Conservation (phyloP, 345 rosid genomes). For the Aurinia saxatilis region DNA sequence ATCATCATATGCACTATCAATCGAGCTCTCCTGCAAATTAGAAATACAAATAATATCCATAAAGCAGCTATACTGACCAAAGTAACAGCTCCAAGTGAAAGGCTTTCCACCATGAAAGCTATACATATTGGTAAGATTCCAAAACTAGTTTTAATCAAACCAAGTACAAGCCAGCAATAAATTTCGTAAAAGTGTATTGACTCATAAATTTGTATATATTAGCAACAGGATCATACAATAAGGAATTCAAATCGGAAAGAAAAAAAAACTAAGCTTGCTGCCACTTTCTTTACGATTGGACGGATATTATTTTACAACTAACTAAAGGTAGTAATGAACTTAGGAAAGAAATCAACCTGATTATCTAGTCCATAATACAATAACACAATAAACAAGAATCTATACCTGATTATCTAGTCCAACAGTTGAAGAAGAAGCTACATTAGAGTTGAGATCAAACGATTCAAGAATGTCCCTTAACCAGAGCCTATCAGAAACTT, state of each 20-base stretch:
- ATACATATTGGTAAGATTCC: not conserved
- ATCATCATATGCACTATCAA: constrained; percentile 34
- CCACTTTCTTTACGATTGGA: not conserved
- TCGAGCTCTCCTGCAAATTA: constrained; percentile 35
- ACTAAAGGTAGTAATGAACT: not conserved
- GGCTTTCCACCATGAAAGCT: not conserved
- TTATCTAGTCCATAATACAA: not conserved
- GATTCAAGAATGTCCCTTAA: constrained; percentile 35
- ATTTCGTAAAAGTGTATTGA: too few relatives aligned
- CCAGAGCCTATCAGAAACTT: constrained; percentile 70
- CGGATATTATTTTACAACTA: not conserved
- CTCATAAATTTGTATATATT: too few relatives aligned
- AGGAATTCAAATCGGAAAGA: too few relatives aligned
- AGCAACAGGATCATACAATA: too few relatives aligned
- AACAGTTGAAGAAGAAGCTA: constrained; percentile 12
- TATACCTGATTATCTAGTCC: constrained; percentile 16
- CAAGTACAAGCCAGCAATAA: too few relatives aligned
- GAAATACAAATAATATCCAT: not conserved
- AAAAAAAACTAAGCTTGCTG: not conserved
- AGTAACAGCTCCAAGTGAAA: not conserved
- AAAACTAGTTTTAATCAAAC: too few relatives aligned
- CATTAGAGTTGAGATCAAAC: constrained; percentile 31
- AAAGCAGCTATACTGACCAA: not conserved
- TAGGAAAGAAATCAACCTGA: not conserved
- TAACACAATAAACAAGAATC: not conserved